A percentile compares a stretch with the other conserved stretches of the same genome.
These are phyloP conservation scores for Pleoardoris graminearum DNA, from an alignment of 2,329 filamentous ascomycete genomes.

Conservation along the genomic window DNA sequence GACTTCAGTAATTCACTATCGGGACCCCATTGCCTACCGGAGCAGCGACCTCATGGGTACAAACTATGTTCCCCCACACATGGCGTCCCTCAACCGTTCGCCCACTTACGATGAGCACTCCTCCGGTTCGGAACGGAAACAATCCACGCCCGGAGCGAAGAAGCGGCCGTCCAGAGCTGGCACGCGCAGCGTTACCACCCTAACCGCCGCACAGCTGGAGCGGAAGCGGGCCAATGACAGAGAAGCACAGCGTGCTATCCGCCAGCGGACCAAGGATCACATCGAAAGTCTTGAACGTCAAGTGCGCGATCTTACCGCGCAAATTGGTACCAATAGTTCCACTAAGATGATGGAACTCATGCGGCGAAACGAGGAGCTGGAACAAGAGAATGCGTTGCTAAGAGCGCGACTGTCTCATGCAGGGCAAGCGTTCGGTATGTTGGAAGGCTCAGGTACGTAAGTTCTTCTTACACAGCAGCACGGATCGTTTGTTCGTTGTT, in stretches of 20 bases:
- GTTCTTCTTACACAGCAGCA: constrained; percentile 23
- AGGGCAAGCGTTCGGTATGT: constrained; percentile 44
- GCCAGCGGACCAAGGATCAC: constrained; percentile 62
- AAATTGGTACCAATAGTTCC: constrained; percentile 50
- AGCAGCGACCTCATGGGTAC: constrained; percentile 44
- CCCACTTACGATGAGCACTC: constrained; percentile 46
- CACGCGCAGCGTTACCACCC: constrained; percentile 60
- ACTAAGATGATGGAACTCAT: constrained; percentile 56
- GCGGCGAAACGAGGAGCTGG: constrained; percentile 57
- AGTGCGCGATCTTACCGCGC: constrained; percentile 56
- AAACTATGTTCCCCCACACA: constrained; percentile 40
- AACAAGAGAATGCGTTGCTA: constrained; percentile 59
- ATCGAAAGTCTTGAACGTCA: constrained; percentile 61
- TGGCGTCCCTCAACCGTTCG: constrained; percentile 42
- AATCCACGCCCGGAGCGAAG: constrained; percentile 45
- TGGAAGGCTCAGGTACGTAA: constrained; percentile 45
- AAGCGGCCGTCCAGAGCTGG: constrained; percentile 58
- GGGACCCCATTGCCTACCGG: constrained; percentile 45
- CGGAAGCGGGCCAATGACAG: constrained; percentile 64
- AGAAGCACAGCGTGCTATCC: constrained; percentile 63
- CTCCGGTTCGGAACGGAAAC: constrained; percentile 45
- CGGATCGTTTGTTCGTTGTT: constrained; percentile 29
- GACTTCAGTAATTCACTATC: constrained; percentile 48
- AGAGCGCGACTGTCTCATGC: constrained; percentile 54
- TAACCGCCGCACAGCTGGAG: constrained; percentile 62